Conservation (phyloP, 2,329 filamentous ascomycete species). For the Ascochyta rabiei region DNA sequence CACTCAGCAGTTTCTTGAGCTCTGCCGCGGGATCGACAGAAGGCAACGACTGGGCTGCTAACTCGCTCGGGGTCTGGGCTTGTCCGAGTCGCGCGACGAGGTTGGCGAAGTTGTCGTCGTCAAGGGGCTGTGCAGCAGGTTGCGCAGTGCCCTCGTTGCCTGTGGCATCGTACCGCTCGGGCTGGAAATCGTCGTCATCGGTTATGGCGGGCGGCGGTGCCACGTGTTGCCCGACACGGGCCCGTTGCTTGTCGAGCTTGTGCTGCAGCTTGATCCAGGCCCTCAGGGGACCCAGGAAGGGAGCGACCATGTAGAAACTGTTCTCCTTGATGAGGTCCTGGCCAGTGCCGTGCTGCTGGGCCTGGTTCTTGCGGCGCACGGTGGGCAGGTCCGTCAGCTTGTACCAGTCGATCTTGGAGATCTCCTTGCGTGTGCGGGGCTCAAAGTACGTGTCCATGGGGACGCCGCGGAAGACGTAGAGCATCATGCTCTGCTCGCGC, state of each 20-base stretch:
- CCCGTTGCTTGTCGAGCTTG: conserved; percentile 67
- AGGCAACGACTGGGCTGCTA: conserved; percentile 30
- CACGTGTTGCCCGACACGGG: conserved; percentile 28
- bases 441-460: conserved; percentile 87
- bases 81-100: conserved; percentile 41
- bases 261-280: conserved; percentile 89
- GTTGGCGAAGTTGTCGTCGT: conserved; percentile 37
- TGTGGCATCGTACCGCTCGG: conserved; percentile 35
- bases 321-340: conserved; percentile 69
- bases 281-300: conserved; percentile 83
- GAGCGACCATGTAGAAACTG: conserved; percentile 98
- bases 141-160: conserved; percentile 27
- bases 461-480: conserved; percentile 90
- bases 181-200: conserved; percentile 40
- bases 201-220: conserved; percentile 30
- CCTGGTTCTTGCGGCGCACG: conserved; percentile 69
- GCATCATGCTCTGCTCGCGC: conserved; percentile 87
- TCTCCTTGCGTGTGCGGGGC: conserved; percentile 92
- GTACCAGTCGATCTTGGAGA: conserved; percentile 97
- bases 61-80: conserved; percentile 37
- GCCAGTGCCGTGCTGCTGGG: conserved; percentile 62
- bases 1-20: conserved; percentile 58
- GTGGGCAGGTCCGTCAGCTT: conserved; percentile 86
- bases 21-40: conserved; percentile 56
- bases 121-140: conserved; percentile 16